A percentile compares a stretch with the other conserved stretches of the same genome.
These are phyloP conservation scores for Dipodascus geniculatus DNA, from an alignment of 805 yeast species.

Conservation along the genomic window DNA sequence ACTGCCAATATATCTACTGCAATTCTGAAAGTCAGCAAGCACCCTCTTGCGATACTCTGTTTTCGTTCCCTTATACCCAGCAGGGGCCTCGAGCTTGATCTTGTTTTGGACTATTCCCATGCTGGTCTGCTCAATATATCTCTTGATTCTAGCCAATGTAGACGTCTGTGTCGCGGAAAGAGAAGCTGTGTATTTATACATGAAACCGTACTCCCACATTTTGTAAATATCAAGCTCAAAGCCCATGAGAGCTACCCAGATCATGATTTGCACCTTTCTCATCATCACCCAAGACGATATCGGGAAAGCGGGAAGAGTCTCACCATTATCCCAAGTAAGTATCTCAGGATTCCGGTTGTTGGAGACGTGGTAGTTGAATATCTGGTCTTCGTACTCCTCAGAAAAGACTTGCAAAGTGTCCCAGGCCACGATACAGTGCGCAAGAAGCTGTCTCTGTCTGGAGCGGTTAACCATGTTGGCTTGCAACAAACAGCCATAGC, in stretches of 20 bases:
- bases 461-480: conserved; percentile 58
- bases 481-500: conserved; percentile 37
- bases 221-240: conserved; percentile 65
- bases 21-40: conserved; percentile 5
- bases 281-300: conserved; percentile 58
- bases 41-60: neutral
- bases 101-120: neutral
- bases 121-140: conserved; percentile 15
- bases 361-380: conserved; percentile 3
- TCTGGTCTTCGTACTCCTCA: conserved; percentile 31
- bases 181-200: conserved; percentile 57
- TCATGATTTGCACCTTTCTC: conserved; percentile 59
- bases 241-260: conserved; percentile 59
- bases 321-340: conserved; percentile 8
- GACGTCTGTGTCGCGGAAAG: conserved; percentile 31
- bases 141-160: conserved; percentile 34
- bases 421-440: conserved; percentile 47
- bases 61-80: neutral
- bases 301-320: conserved; percentile 39
- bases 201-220: conserved; percentile 52
- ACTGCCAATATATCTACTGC: conserved; percentile 16
- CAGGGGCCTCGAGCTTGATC: neutral
- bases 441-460: conserved; percentile 67
- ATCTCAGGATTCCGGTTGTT: conserved; percentile 1
- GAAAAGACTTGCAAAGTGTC: conserved; percentile 72